These are phyloP conservation scores for Colletotrichum sp. DNA, from an alignment of 2,329 filamentous ascomycete species.

Conservation along the genomic window DNA sequence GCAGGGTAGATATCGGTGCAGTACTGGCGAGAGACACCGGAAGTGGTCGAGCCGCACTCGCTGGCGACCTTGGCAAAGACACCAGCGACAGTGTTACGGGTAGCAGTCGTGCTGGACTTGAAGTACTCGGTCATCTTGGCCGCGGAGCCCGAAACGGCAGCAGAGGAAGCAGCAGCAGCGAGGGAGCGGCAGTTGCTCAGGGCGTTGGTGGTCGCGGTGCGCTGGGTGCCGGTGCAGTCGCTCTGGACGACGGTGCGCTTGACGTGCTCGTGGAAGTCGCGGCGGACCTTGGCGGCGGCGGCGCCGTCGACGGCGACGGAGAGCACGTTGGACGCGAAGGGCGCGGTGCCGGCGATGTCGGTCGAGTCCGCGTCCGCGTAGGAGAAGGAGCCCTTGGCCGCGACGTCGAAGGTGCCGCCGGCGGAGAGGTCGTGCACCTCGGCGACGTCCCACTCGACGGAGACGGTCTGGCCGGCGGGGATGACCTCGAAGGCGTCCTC, in stretches of 20 bases:
- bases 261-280: conserved; percentile 41
- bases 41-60: conserved; percentile 58
- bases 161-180: conserved; percentile 56
- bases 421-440: conserved; percentile 56
- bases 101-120: conserved; percentile 55
- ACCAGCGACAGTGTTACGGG: conserved; percentile 54
- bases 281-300: conserved; percentile 54
- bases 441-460: conserved; percentile 59
- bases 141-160: conserved; percentile 52
- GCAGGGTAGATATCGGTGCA: conserved; percentile 61
- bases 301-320: conserved; percentile 61
- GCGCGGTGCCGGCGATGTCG: conserved; percentile 57
- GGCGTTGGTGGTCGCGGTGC: conserved; percentile 51
- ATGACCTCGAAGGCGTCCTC: conserved; percentile 57
- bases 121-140: conserved; percentile 66
- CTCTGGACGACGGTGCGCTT: conserved; percentile 58
- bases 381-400: conserved; percentile 60
- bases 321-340: conserved; percentile 65
- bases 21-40: conserved; percentile 57
- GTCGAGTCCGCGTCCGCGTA: conserved; percentile 57
- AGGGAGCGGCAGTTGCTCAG: conserved; percentile 59
- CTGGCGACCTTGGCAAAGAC: conserved; percentile 55
- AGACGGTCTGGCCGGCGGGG: conserved; percentile 52
- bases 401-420: conserved; percentile 61
- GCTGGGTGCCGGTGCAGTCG: conserved; percentile 57